phyloP scores from a whole-genome alignment of 805 yeast species.

The Metschnikowia lachancei region DNA sequence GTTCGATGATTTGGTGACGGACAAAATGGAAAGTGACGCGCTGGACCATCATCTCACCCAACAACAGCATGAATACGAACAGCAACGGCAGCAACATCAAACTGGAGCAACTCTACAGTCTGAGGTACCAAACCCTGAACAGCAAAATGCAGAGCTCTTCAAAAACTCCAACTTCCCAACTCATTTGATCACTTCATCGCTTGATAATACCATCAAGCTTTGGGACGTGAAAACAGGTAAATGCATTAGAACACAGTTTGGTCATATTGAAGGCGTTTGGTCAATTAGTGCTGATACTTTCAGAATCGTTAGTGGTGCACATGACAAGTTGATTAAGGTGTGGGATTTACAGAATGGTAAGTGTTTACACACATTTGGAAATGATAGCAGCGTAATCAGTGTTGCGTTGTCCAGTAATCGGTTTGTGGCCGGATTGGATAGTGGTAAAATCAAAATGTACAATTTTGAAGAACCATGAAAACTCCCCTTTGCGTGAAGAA shows the following conservation, averaged over 20 bases:
- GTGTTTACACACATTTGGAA: slow-evolving; percentile 89
- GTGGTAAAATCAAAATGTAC: slow-evolving; percentile 82
- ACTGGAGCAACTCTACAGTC: background rate
- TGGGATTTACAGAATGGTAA: slow-evolving; percentile 97
- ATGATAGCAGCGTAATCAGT: slow-evolving; percentile 56
- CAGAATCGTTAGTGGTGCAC: slow-evolving; percentile 91
- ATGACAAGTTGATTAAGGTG: slow-evolving; percentile 82
- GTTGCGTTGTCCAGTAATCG: slow-evolving; percentile 88
- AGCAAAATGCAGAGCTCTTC: background rate
- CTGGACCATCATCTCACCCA: slow-evolving; percentile 30
- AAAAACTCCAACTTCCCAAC: slow-evolving; percentile 56
- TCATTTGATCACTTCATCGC: slow-evolving; percentile 79
- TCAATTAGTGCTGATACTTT: slow-evolving; percentile 94
- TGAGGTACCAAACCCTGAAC: background rate
- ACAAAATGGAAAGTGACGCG: slow-evolving; percentile 30
- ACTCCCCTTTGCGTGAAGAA: too few relatives aligned
- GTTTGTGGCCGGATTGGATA: slow-evolving; percentile 86
- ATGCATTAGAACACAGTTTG: slow-evolving; percentile 92
- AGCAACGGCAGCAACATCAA: slow-evolving; percentile 12
- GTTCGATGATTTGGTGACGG: slow-evolving; percentile 51
- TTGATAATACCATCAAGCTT: slow-evolving; percentile 88
- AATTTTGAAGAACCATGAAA: slow-evolving; percentile 12
- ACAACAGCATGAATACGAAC: slow-evolving; percentile 17
- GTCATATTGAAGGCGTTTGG: slow-evolving; percentile 99
- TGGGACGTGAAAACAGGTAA: slow-evolving; percentile 88